These are phyloP conservation scores for Rhytidiadelphus loreus DNA, from an alignment of 225 moss, liverwort and hornwort genomes.

Conservation along the genomic window DNA sequence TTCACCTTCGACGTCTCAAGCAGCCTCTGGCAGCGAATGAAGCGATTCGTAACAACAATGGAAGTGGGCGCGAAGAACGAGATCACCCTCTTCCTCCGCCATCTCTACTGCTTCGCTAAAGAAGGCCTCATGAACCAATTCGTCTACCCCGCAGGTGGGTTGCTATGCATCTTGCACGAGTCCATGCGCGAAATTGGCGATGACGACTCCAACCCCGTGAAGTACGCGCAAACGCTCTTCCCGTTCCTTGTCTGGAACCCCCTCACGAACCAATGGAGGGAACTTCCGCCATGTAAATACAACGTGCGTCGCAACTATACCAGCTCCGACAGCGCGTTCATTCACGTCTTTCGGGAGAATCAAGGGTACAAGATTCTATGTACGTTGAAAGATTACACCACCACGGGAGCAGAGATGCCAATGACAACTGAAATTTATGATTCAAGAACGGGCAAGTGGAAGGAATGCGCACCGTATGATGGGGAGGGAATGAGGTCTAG, in stretches of 20 bases:
- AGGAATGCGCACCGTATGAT: slow-evolving; percentile 2
- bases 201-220: background rate
- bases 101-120: background rate
- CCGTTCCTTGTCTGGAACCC: slow-evolving; percentile 21
- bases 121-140: slow-evolving; percentile 12
- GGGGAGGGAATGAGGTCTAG: slow-evolving; percentile 10
- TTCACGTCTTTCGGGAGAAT: background rate
- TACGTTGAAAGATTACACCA: background rate
- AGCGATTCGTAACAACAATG: background rate
- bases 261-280: background rate
- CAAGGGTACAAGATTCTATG: background rate
- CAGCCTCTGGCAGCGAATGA: slow-evolving; percentile 10
- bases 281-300: background rate
- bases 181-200: background rate
- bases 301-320: background rate
- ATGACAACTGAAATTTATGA: slow-evolving; percentile 16
- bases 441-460: background rate
- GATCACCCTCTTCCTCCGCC: background rate
- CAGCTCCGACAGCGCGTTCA: slow-evolving; percentile 1
- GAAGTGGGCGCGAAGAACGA: background rate
- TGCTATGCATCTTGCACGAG: slow-evolving; percentile 15
- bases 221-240: background rate
- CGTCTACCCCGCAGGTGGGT: background rate
- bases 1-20: background rate
- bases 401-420: background rate